Evolutionary conservation across 768 basidiomycete genomes (phyloP).

Genomic region (Lactarius sanguifluus): DNA sequence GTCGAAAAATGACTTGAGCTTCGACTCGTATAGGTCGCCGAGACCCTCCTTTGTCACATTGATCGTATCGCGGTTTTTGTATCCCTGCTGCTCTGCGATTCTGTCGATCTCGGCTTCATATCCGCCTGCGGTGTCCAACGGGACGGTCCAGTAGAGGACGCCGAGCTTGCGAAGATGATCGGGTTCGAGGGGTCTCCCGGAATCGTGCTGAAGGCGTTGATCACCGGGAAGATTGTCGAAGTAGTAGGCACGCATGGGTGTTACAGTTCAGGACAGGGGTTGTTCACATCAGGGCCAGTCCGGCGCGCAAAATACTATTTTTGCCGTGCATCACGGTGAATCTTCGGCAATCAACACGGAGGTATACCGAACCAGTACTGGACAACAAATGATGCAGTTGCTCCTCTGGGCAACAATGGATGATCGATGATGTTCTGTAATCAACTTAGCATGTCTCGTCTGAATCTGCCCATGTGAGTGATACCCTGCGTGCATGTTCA

Average conservation of each 20-base stretch:
- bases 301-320: too few relatives aligned
- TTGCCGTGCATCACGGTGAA: too few relatives aligned
- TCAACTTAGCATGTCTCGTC: neutral
- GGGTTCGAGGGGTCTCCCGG: constrained; percentile 50
- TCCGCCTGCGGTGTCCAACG: constrained; percentile 47
- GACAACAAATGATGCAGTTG: too few relatives aligned
- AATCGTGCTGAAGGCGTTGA: constrained; percentile 80
- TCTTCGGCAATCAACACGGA: too few relatives aligned
- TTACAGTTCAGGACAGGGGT: too few relatives aligned
- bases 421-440: neutral
- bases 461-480: neutral
- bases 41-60: constrained; percentile 76
- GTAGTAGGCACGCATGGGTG: constrained; percentile 68
- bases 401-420: neutral
- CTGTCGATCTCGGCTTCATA: constrained; percentile 57
- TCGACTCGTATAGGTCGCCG: constrained; percentile 79
- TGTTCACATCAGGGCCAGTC: too few relatives aligned
- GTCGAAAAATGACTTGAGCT: constrained; percentile 79
- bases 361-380: too few relatives aligned
- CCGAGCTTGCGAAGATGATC: constrained; percentile 55
- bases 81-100: constrained; percentile 65
- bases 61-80: constrained; percentile 83
- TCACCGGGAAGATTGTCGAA: constrained; percentile 75
- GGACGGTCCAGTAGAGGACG: constrained; percentile 67
- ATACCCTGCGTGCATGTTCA: neutral